Percentiles rank a stretch among this genome's conserved stretches.
Evolutionary conservation across 2,329 filamentous ascomycete genomes (phyloP).

Genomic region (Cladophialophora chaetospira): DNA sequence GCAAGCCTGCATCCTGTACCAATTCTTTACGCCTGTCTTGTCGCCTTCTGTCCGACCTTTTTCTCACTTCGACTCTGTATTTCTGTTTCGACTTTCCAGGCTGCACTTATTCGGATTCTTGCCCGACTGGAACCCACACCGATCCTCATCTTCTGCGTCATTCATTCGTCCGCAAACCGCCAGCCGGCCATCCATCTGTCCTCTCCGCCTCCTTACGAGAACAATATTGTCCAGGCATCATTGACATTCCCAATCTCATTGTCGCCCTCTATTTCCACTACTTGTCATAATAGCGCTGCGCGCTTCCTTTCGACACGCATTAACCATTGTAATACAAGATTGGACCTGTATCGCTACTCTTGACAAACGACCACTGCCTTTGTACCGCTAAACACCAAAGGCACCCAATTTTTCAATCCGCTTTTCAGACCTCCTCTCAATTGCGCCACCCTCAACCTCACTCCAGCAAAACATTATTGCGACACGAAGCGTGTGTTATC

Average conservation of each 20-base stretch:
- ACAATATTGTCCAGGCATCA: no score
- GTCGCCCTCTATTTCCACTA: constrained; percentile 14
- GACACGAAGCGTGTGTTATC: neutral
- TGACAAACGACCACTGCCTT: constrained; percentile 9
- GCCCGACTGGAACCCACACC: constrained; percentile 13
- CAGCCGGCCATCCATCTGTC: constrained; percentile 14
- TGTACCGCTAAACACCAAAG: no score
- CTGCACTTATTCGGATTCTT: constrained; percentile 9
- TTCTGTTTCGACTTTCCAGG: constrained; percentile 12
- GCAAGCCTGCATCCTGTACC: neutral
- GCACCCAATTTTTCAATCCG: no score
- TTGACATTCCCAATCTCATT: constrained; percentile 11
- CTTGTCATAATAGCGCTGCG: constrained; percentile 23
- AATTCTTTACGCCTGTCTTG: constrained; percentile 16
- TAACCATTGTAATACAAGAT: constrained; percentile 24
- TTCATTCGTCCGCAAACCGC: constrained; percentile 24
- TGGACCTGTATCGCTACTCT: neutral
- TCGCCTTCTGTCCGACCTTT: constrained; percentile 14
- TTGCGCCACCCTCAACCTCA: no score
- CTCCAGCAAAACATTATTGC: neutral
- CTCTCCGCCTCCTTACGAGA: no score
- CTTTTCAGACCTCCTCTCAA: no score
- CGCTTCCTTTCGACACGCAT: constrained; percentile 22
- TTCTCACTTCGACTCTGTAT: constrained; percentile 20
- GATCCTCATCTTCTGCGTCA: constrained; percentile 27